Base-by-base conservation (phyloP, 2,329 filamentous ascomycete genomes). In the Cladophialophora chaetospira region DNA sequence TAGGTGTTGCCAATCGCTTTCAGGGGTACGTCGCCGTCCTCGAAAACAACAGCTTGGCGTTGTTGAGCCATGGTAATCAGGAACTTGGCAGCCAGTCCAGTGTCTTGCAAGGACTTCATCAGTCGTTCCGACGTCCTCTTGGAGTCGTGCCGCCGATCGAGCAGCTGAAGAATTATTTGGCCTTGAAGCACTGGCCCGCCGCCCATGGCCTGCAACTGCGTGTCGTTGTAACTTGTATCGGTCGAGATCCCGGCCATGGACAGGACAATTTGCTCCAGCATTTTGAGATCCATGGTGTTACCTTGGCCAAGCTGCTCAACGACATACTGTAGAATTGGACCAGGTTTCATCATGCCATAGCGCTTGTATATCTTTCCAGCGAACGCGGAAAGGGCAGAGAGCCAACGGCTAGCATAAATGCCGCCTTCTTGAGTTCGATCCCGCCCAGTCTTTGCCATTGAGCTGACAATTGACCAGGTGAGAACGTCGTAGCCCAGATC, bases 211-310 rank as follows among this genome's bases (percentile, higher is more conserved):
- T 89, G 79, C 25, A 96, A 82, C 72, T 97, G 92, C 15, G 86
- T 78, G 65, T 99, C 93, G 26, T 90, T 97, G 68, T 96, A 93
- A 68, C 92, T 90, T 50, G 87, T 83, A 58, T 93, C 88, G 3
- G 92, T 86, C 10, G 93, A 87, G 58, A 99, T 92, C 43, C 95
- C 95, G 15, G 90, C 91, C 94, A 99, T 97, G 2, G 89, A 89
- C 31, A 86, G 85, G 49, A 97, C 88, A 58, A 99, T 82, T 68
- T 97, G 91, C 69, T 94, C 89, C 38, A 99, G 77, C 58, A 99
- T 89, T 62, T 96, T 90, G 29, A 99, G 79, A 70, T 97, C 92
- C 8, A 89, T 95, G 0, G 91, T 88, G 65, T 96, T 95, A 61
- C 92, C 88, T 47, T 82, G 82, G 47, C 86, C 82, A 4, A 99